Conservation (phyloP, 169 alveolate genomes). For the Plasmodium gonderi region DNA sequence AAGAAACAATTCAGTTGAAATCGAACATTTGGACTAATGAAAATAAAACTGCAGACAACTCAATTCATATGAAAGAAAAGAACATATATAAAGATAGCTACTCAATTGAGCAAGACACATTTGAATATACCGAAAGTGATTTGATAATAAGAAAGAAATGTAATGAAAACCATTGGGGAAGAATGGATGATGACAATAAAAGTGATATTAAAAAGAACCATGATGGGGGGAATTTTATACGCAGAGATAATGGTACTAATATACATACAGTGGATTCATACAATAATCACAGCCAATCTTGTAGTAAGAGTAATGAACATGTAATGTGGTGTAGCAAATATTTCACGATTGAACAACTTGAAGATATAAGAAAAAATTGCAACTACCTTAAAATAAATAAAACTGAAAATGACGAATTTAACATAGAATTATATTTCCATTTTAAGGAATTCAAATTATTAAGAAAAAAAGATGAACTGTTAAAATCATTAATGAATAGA, state of each 20-base stretch:
- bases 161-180: too few relatives aligned
- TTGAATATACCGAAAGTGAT: too few relatives aligned
- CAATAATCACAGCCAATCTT: too few relatives aligned
- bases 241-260: too few relatives aligned
- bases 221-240: too few relatives aligned
- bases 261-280: too few relatives aligned
- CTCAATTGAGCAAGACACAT: not conserved
- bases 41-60: not conserved
- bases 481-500: conserved; percentile 47
- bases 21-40: not conserved
- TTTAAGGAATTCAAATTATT: conserved; percentile 48
- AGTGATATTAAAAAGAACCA: too few relatives aligned
- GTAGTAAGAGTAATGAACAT: too few relatives aligned
- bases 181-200: too few relatives aligned
- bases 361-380: conserved; percentile 16
- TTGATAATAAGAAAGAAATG: too few relatives aligned
- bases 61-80: not conserved
- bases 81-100: not conserved
- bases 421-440: conserved; percentile 45
- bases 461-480: conserved; percentile 60
- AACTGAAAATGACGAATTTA: conserved; percentile 64
- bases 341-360: conserved; percentile 16
- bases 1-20: not conserved
- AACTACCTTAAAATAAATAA: conserved; percentile 25
- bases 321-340: too few relatives aligned